Evolutionary conservation across 1,139 yeast species (phyloP), one percentile per base, ranked within the genome.

Genomic region (Candida neerlandica): DNA sequence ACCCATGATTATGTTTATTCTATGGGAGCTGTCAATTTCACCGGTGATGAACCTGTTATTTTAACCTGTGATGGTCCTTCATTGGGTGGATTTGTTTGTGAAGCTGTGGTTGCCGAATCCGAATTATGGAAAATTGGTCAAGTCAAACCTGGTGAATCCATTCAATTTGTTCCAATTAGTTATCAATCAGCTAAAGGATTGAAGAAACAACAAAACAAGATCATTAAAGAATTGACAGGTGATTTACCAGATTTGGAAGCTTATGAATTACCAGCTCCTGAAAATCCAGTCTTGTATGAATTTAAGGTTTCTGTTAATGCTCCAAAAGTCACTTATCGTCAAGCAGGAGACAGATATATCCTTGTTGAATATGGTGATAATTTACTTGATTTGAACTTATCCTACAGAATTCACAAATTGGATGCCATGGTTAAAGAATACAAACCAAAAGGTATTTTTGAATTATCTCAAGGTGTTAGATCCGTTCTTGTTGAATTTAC

Each of bases 71-170:
- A 94, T 70, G 98, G 98, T 53, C 98, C 98, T 45, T 89, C 97
- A 12, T 81, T 94, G 55, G 98, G 98, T 62, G 99, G 99, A 0
- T 94, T 94, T 64, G 97, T 94, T 35, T 94, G 98, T 71, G 89
- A 90, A 63, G 97, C 96, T 5, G 97, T 92, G 51, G 96, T 94
- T 54, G 89, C 90, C 26, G 96, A 91, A 65, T 90, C 96, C 32
- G 99, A 94, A 72, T 84, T 94, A 87, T 94, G 98, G 98, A 94
- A 94, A 73, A 88, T 94, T 65, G 99, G 99, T 48, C 98, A 94
- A 73, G 92, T 89, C 45, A 91, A 89, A 67, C 97, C 98, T 5
- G 98, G 98, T 63, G 98, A 92, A 62, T 61, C 68, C 52, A 84
- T 94, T 56, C 81, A 81, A 59, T 94, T 94, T 73, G 82, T 85